These are phyloP conservation scores for Pharus latifolius DNA, from an alignment of 176 grass and related monocot genomes.

Conservation along the genomic window DNA sequence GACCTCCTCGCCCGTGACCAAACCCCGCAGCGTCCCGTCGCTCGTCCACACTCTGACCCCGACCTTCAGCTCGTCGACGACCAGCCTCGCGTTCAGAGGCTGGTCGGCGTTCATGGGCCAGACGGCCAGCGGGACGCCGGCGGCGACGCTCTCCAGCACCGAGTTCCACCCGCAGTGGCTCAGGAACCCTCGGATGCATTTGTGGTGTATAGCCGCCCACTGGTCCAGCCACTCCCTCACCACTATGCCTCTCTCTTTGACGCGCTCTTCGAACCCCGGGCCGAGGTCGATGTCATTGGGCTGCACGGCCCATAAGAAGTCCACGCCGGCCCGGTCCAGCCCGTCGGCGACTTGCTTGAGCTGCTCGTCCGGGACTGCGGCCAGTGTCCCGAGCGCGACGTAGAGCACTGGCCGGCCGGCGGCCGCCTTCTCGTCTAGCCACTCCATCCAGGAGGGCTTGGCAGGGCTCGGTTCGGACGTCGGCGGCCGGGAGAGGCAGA, in stretches of 20 bases:
- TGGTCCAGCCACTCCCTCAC: conserved; percentile 73
- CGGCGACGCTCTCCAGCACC: conserved; percentile 31
- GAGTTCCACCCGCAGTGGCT: conserved; percentile 83
- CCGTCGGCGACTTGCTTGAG: conserved; percentile 29
- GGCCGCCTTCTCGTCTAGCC: conserved; percentile 30
- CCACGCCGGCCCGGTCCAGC: conserved; percentile 22
- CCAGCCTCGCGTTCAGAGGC: conserved; percentile 27
- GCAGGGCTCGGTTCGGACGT: no score
- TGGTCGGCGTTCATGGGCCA: conserved; percentile 68
- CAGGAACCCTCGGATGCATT: conserved; percentile 29
- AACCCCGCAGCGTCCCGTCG: conserved; percentile 25
- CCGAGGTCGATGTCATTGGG: conserved; percentile 4
- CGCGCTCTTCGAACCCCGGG: conserved; percentile 21
- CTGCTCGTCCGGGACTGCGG: conserved; percentile 9
- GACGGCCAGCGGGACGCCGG: conserved; percentile 26
- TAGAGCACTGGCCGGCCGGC: conserved; percentile 33
- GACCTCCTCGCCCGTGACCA: conserved; percentile 31
- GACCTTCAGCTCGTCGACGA: conserved; percentile 44
- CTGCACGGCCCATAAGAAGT: conserved; percentile 50
- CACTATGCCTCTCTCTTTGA: conserved; percentile 3
- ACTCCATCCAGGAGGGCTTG: conserved; percentile 19
- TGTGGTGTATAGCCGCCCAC: conserved; percentile 20
- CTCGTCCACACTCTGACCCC: conserved; percentile 24
- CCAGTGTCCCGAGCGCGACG: conserved; percentile 40
- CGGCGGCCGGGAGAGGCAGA: conserved; percentile 20